Conservation (phyloP, 805 yeast species). For the Jamesozyma lodderae region DNA sequence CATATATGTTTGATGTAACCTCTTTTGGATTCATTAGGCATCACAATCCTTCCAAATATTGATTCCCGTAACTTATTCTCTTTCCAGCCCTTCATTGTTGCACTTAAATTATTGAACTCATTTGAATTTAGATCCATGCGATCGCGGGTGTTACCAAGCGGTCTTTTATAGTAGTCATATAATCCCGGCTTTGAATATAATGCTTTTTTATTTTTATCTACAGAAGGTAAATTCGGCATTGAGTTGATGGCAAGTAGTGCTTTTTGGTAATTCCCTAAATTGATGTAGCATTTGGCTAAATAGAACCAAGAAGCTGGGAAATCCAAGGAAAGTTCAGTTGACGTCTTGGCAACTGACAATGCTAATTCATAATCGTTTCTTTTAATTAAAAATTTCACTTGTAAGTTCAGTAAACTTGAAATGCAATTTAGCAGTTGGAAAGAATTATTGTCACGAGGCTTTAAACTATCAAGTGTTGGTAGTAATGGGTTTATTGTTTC, state of each 20-base stretch:
- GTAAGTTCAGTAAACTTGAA: slow-evolving; percentile 23
- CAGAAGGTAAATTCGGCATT: slow-evolving; percentile 21
- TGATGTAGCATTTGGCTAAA: slow-evolving; percentile 23
- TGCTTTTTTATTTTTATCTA: slow-evolving; percentile 19
- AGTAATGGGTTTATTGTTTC: slow-evolving; percentile 15
- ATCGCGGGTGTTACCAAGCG: slow-evolving; percentile 15
- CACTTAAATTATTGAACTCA: slow-evolving; percentile 20
- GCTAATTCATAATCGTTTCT: slow-evolving; percentile 23
- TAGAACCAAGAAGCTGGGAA: slow-evolving; percentile 26
- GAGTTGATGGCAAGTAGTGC: slow-evolving; percentile 28
- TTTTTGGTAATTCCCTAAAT: slow-evolving; percentile 14
- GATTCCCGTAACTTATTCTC: slow-evolving; percentile 19
- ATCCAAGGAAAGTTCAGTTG: slow-evolving; percentile 25
- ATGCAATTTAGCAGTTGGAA: slow-evolving; percentile 20
- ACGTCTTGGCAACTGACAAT: slow-evolving; percentile 17
- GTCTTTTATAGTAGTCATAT: slow-evolving; percentile 21
- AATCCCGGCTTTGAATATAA: slow-evolving; percentile 10
- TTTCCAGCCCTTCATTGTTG: slow-evolving; percentile 17
- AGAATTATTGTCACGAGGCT: slow-evolving; percentile 15
- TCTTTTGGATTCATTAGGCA: slow-evolving; percentile 21
- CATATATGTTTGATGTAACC: slow-evolving; percentile 21
- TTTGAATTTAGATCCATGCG: slow-evolving; percentile 15
- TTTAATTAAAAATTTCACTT: slow-evolving; percentile 19
- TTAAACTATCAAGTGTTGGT: slow-evolving; percentile 10
- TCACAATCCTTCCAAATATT: slow-evolving; percentile 26